Conservation (phyloP, 1,139 yeast genomes). For the Geotrichum reessii region DNA sequence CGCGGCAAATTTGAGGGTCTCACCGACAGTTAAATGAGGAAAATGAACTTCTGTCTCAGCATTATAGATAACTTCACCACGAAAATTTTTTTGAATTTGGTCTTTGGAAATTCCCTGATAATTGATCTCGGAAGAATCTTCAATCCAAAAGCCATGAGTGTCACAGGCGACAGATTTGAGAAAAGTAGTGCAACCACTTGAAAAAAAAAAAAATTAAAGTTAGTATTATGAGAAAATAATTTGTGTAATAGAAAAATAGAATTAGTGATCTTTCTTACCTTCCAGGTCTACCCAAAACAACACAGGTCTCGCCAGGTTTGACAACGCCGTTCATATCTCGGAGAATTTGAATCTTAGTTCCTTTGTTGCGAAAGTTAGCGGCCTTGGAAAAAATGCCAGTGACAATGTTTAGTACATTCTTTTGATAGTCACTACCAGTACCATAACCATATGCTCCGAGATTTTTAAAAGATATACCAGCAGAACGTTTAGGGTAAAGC, state of each 20-base stretch:
- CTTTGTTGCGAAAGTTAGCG: constrained; percentile 24
- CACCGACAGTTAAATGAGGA: constrained; percentile 67
- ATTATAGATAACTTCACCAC: constrained; percentile 68
- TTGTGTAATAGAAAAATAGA: background rate
- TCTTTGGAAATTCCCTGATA: constrained; percentile 35
- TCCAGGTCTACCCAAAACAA: constrained; percentile 78
- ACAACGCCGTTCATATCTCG: constrained; percentile 64
- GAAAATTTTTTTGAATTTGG: constrained; percentile 47
- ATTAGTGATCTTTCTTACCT: constrained; percentile 15
- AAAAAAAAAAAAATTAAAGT: background rate
- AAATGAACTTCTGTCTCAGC: constrained; percentile 69
- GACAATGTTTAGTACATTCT: constrained; percentile 55
- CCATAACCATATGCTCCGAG: constrained; percentile 72
- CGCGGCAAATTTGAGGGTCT: constrained; percentile 63
- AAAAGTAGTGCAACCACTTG: constrained; percentile 68
- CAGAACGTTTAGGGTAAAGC: constrained; percentile 47
- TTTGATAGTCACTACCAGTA: constrained; percentile 72
- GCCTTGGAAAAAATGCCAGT: constrained; percentile 27
- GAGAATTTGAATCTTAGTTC: constrained; percentile 48
- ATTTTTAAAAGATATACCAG: constrained; percentile 62
- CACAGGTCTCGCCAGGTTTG: constrained; percentile 67
- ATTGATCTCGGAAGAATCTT: constrained; percentile 42
- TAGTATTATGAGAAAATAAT: background rate
- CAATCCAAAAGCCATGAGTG: constrained; percentile 65
- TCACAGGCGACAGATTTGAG: constrained; percentile 64